Evolutionary conservation across 352 stramenopile species (phyloP).

Genomic region (Phytophthora hibernalis): DNA sequence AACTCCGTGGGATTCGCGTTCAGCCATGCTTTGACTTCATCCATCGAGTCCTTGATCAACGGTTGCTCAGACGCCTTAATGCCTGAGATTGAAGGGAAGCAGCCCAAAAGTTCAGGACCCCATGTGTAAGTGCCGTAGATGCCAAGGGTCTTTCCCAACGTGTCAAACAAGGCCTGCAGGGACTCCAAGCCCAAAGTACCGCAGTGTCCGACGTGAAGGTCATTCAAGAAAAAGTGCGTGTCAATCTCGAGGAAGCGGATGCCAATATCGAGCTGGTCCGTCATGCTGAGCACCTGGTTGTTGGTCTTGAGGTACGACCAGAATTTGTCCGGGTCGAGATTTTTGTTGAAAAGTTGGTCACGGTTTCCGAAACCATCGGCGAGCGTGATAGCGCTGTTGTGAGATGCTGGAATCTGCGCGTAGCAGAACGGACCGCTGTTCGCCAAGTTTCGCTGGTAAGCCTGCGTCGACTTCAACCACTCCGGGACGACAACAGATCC

Average conservation of each 20-base stretch:
- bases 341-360: slow-evolving; percentile 67
- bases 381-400: slow-evolving; percentile 75
- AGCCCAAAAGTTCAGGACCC: slow-evolving; percentile 60
- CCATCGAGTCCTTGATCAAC: slow-evolving; percentile 41
- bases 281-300: slow-evolving; percentile 70
- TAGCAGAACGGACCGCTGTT: slow-evolving; percentile 54
- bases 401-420: slow-evolving; percentile 59
- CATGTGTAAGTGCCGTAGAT: slow-evolving; percentile 57
- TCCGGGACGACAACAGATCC: slow-evolving; percentile 41
- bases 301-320: slow-evolving; percentile 75
- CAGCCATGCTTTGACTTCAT: slow-evolving; percentile 64
- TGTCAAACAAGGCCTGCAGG: slow-evolving; percentile 42
- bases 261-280: slow-evolving; percentile 69
- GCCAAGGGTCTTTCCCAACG: slow-evolving; percentile 46
- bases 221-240: slow-evolving; percentile 66
- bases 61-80: slow-evolving; percentile 63
- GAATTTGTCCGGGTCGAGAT: slow-evolving; percentile 47
- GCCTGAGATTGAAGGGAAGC: slow-evolving; percentile 68
- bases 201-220: slow-evolving; percentile 66
- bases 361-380: slow-evolving; percentile 70
- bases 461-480: slow-evolving; percentile 53
- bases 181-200: slow-evolving; percentile 46
- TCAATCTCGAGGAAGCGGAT: slow-evolving; percentile 72
- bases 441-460: slow-evolving; percentile 62
- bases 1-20: slow-evolving; percentile 54